Base-by-base conservation (phyloP, 2,329 filamentous ascomycete species). In the Penicillium thymicola region DNA sequence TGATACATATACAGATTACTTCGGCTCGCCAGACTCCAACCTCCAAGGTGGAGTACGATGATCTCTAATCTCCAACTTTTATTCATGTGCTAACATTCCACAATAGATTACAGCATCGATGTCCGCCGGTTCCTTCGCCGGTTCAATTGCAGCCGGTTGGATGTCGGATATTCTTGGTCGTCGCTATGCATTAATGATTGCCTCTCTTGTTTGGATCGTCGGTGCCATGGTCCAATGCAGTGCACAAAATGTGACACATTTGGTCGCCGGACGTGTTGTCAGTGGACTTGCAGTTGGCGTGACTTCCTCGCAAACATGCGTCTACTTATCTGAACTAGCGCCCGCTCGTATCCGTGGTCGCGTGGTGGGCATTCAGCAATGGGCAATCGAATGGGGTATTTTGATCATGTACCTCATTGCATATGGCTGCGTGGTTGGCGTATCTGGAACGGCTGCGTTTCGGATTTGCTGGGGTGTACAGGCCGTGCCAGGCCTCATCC, bases 51-150 rank as follows among this genome's bases (percentile, higher is more conserved):
- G 72, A 51, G 69, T 72, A 67, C 45, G 64, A 21, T 62, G 16
- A 13, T 40, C 21, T 14, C 36, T 2, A 0, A 1, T 11, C 40
- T 18, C 7, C 13, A 2, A 34, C 10, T 7, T 2, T 6, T 11
- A 3, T 27, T 21, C 18, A 14, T 3, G 16, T 28, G 25, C 43
- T 48, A 16, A 52, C 16, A 18, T 32, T 36, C 14, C 32, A 49
- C 4, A 85, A 82, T 70, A 78, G 75, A 89, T 90, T 67, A 87
- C 84, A 0, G 86, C 88, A 23, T 78, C 85, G 47, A 90, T 67
- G 60, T 67, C 62, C 8, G 63, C 61, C 0, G 64, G 63, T 9
- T 67, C 65, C 16, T 67, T 65, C 16, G 66, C 57, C 7, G 62
- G 59, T 9, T 59, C 60, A 2, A 59, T 68, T 25, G 54, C 60